Evolutionary conservation across 768 basidiomycete species (phyloP).

Genomic region (Cantharellus cinnabarinus): DNA sequence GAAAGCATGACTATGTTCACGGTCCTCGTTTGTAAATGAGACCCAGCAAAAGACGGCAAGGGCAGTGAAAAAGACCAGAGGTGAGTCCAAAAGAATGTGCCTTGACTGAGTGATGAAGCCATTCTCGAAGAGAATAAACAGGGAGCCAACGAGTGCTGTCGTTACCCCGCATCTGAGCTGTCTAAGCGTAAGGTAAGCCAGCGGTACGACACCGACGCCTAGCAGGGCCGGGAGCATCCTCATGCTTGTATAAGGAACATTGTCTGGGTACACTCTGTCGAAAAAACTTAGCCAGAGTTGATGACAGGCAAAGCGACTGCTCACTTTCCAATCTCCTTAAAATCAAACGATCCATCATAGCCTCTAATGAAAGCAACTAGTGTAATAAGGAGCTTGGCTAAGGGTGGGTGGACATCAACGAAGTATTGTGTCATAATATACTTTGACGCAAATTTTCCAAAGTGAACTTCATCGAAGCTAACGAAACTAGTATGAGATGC

Average conservation of each 20-base stretch:
- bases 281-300: neutral
- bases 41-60: slow-evolving; percentile 73
- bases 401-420: slow-evolving; percentile 90
- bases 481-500: neutral
- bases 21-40: slow-evolving; percentile 83
- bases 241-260: slow-evolving; percentile 93
- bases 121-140: slow-evolving; percentile 94
- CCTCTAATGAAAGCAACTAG: slow-evolving; percentile 73
- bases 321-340: slow-evolving; percentile 94
- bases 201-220: slow-evolving; percentile 73
- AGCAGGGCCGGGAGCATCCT: slow-evolving; percentile 81
- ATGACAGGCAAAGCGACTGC: neutral
- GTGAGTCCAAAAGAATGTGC: slow-evolving; percentile 91
- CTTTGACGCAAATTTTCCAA: slow-evolving; percentile 87
- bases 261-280: slow-evolving; percentile 43
- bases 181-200: slow-evolving; percentile 86
- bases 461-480: slow-evolving; percentile 97
- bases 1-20: slow-evolving; percentile 45
- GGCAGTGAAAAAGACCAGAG: slow-evolving; percentile 95
- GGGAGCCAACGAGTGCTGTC: slow-evolving; percentile 73
- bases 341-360: slow-evolving; percentile 87
- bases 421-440: slow-evolving; percentile 87
- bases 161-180: slow-evolving; percentile 80
- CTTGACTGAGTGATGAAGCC: slow-evolving; percentile 89
- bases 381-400: slow-evolving; percentile 90